Percentiles rank a stretch among this genome's conserved stretches.
Evolutionary conservation across 2,329 filamentous ascomycete genomes (phyloP).

Genomic region (Zopfia rhizophila): DNA sequence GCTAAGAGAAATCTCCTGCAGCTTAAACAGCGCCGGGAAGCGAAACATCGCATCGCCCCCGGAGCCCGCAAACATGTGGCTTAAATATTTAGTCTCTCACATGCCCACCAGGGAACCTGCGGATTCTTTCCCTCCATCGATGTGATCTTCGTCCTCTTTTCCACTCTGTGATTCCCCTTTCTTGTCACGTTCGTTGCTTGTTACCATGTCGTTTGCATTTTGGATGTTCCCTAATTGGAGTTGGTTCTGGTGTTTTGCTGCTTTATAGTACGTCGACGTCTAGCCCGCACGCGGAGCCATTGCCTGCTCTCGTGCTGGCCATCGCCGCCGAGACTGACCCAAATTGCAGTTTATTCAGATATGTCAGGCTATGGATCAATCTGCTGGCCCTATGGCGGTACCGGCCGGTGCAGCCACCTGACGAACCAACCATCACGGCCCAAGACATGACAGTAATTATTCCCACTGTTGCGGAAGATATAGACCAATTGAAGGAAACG

Average conservation of each 20-base stretch:
- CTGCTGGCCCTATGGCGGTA: constrained; percentile 81
- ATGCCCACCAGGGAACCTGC: constrained; percentile 50
- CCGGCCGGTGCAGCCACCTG: constrained; percentile 83
- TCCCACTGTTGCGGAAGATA: constrained; percentile 88
- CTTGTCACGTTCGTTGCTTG: constrained; percentile 50
- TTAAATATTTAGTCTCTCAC: constrained; percentile 53
- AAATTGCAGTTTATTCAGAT: constrained; percentile 79
- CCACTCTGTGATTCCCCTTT: constrained; percentile 45
- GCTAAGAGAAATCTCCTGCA: constrained; percentile 52
- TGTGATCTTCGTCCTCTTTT: constrained; percentile 53
- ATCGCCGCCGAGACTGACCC: constrained; percentile 34
- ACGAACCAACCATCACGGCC: constrained; percentile 80
- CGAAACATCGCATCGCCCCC: constrained; percentile 51
- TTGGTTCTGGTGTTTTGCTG: constrained; percentile 51
- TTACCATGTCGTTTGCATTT: constrained; percentile 51
- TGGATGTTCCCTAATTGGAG: constrained; percentile 51
- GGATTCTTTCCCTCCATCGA: constrained; percentile 51
- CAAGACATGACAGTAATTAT: constrained; percentile 94
- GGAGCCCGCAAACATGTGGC: constrained; percentile 52
- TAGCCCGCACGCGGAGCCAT: background rate
- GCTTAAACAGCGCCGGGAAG: constrained; percentile 53
- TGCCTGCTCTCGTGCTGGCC: background rate
- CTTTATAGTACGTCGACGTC: constrained; percentile 45
- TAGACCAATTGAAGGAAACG: constrained; percentile 83
- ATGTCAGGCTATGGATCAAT: constrained; percentile 86